phyloP scores from a whole-genome alignment of 2,329 filamentous ascomycete species.

The Penicillium sp. region DNA sequence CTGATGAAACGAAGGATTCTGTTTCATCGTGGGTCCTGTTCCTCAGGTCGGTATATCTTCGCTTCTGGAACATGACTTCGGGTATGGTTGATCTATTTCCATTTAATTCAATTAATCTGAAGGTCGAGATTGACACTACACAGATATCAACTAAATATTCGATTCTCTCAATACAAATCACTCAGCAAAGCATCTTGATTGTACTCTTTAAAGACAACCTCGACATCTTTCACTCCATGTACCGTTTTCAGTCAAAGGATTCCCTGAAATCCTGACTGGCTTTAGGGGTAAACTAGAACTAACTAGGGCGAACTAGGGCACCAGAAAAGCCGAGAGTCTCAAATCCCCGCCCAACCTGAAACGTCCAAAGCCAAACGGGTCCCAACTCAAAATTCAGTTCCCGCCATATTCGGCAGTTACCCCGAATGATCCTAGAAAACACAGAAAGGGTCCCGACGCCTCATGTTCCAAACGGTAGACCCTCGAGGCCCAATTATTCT shows the following conservation, averaged over 20 bases:
- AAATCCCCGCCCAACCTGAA: not conserved
- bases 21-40: slow-evolving; percentile 2
- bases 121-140: not conserved
- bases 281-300: not conserved
- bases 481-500: not conserved
- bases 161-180: not conserved
- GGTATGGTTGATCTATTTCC: not conserved
- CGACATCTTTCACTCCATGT: too few relatives aligned
- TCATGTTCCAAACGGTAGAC: not conserved
- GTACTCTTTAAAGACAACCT: too few relatives aligned
- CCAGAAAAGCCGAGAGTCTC: not conserved
- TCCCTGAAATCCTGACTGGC: not conserved
- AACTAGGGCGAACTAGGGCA: not conserved
- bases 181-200: too few relatives aligned
- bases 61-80: not conserved
- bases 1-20: slow-evolving; percentile 3
- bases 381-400: slow-evolving; percentile 4
- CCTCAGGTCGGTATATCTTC: not conserved
- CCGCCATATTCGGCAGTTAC: not conserved
- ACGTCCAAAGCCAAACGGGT: not conserved
- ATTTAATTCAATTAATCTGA: not conserved
- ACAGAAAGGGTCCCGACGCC: not conserved
- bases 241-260: too few relatives aligned
- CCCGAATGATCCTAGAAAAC: not conserved
- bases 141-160: not conserved